These are phyloP conservation scores for Knoxia roxburghii DNA, from an alignment of 257 asterid genomes.

Conservation along the genomic window DNA sequence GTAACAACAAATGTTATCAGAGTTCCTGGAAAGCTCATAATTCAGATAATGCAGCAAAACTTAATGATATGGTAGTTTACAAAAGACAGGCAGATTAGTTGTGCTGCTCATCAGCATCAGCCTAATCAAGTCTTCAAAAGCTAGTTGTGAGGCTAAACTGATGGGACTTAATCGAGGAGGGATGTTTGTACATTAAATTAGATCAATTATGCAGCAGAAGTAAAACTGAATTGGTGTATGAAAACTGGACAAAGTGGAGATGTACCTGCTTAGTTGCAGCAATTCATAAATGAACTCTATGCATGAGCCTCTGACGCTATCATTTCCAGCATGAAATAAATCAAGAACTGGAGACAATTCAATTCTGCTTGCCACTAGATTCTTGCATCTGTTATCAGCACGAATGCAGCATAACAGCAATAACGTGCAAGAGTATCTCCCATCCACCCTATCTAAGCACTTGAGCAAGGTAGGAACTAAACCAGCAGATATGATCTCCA, in stretches of 20 bases:
- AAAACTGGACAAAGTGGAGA: conserved; percentile 5
- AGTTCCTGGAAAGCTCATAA: not conserved
- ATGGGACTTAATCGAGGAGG: not conserved
- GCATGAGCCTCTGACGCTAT: conserved; percentile 47
- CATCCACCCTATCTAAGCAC: conserved; percentile 48
- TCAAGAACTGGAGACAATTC: conserved; percentile 66
- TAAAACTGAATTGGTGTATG: not conserved
- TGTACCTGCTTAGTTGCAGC: conserved; percentile 61
- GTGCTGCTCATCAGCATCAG: not conserved
- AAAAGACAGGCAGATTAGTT: not conserved
- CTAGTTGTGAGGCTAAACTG: not conserved
- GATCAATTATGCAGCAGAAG: not conserved
- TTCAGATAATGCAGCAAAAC: no score
- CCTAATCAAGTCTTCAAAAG: not conserved
- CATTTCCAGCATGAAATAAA: conserved; percentile 64
- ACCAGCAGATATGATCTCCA: conserved; percentile 39
- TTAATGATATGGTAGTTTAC: not conserved
- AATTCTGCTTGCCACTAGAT: conserved; percentile 43
- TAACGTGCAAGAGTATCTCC: conserved; percentile 40
- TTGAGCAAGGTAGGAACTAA: conserved; percentile 57
- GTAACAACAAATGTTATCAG: not conserved
- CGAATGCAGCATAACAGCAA: conserved; percentile 59
- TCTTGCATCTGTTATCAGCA: conserved; percentile 50
- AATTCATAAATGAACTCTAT: conserved; percentile 65
- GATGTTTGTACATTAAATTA: not conserved